A percentile compares a stretch with the other conserved stretches of the same genome.
These are phyloP conservation scores for Neurospora hispaniola DNA, from an alignment of 495 filamentous ascomycete genomes.

Conservation along the genomic window DNA sequence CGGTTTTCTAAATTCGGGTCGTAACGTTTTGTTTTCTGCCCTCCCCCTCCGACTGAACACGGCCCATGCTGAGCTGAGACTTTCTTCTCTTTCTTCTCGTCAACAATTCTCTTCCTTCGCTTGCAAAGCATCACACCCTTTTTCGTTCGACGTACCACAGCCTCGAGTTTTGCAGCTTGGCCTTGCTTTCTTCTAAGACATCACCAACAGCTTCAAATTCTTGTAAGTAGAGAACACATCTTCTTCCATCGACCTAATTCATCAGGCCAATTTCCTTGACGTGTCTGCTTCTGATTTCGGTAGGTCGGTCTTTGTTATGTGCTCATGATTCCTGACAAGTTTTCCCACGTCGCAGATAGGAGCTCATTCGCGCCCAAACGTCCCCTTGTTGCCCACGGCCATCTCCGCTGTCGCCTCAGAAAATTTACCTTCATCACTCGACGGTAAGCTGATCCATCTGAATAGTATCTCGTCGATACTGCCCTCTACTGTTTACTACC, in stretches of 20 bases:
- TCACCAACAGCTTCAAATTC: neutral
- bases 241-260: neutral
- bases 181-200: neutral
- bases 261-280: neutral
- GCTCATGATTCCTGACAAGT: neutral
- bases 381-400: neutral
- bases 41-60: neutral
- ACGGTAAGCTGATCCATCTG: neutral
- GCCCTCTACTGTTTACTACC: neutral
- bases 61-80: neutral
- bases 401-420: neutral
- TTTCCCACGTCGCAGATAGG: neutral
- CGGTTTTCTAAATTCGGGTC: too few species aligned
- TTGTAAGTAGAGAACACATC: neutral
- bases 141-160: neutral
- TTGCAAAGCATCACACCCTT: neutral
- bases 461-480: neutral
- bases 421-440: neutral
- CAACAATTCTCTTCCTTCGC: neutral
- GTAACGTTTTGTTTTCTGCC: neutral
- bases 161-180: neutral
- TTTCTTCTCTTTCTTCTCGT: neutral
- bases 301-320: neutral
- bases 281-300: neutral
- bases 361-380: neutral